Evolutionary conservation across 1,284 basidiomycete species (phyloP).

Genomic region (Chalciporus sp.): DNA sequence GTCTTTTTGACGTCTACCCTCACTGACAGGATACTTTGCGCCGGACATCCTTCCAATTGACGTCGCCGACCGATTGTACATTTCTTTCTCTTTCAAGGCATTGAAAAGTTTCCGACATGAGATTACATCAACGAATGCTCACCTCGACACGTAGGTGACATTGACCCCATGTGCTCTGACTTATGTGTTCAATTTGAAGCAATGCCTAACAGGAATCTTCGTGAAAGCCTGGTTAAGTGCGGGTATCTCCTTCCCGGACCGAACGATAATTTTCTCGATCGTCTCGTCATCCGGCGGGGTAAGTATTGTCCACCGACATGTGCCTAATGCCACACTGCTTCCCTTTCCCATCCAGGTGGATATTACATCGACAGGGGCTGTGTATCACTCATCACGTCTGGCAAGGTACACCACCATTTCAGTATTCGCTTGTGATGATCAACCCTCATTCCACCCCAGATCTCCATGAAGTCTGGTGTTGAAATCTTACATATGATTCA

Average conservation of each 20-base stretch:
- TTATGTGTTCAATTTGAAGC: neutral
- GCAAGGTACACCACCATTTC: conserved; percentile 7
- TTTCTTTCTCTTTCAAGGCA: conserved; percentile 17
- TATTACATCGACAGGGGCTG: conserved; percentile 19
- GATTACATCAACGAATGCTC: conserved; percentile 1
- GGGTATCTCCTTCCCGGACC: conserved; percentile 15
- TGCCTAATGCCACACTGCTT: neutral
- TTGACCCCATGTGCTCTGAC: neutral
- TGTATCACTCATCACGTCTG: conserved; percentile 12
- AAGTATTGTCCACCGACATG: neutral
- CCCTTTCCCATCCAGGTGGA: conserved; percentile 10
- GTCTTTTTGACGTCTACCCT: neutral
- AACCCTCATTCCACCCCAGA: conserved; percentile 4
- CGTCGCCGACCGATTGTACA: conserved; percentile 16
- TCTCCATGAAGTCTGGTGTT: conserved; percentile 15
- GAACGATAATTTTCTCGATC: conserved; percentile 13
- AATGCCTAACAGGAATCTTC: conserved; percentile 11
- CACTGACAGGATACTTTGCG: conserved; percentile 13
- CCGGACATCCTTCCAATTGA: conserved; percentile 17
- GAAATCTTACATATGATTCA: conserved; percentile 19
- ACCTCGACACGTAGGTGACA: conserved; percentile 14
- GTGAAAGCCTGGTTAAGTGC: neutral
- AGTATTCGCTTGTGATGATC: neutral
- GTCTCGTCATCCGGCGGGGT: conserved; percentile 17
- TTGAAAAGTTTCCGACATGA: conserved; percentile 8